A percentile compares a stretch with the other conserved stretches of the same genome.
These are phyloP conservation scores for Fusarium udum DNA, from an alignment of 2,329 filamentous ascomycete genomes.

Conservation along the genomic window DNA sequence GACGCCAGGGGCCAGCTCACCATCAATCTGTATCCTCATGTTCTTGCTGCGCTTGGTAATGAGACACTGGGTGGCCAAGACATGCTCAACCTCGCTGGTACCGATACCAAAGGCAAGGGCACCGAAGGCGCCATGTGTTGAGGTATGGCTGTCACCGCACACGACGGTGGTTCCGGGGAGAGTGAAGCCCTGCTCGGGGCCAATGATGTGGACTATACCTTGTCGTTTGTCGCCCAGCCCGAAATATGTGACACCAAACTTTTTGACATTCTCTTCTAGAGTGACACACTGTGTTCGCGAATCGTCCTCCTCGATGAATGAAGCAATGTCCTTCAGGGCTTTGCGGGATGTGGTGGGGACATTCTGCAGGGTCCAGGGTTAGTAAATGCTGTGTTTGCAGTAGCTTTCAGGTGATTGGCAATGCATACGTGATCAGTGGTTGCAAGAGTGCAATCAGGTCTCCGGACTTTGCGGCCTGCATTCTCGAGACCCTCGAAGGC, in stretches of 20 bases:
- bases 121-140: constrained; percentile 96
- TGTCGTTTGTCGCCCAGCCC: constrained; percentile 95
- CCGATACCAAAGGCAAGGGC: constrained; percentile 96
- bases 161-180: constrained; percentile 96
- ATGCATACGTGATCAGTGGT: constrained; percentile 92
- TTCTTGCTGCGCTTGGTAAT: constrained; percentile 97
- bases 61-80: constrained; percentile 93
- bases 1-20: constrained; percentile 87
- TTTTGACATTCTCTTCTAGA: constrained; percentile 96
- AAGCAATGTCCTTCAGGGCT: constrained; percentile 90
- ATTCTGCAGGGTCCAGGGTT: constrained; percentile 67
- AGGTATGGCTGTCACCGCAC: constrained; percentile 97
- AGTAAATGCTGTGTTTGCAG: constrained; percentile 14
- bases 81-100: constrained; percentile 98
- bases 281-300: constrained; percentile 94
- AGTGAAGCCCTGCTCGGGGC: constrained; percentile 98
- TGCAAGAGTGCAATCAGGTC: constrained; percentile 95
- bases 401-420: background rate
- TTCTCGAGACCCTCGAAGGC: constrained; percentile 96
- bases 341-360: constrained; percentile 92
- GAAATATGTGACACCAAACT: constrained; percentile 97
- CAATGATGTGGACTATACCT: constrained; percentile 98
- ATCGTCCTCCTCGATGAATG: constrained; percentile 95
- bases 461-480: constrained; percentile 84
- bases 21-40: constrained; percentile 96